A percentile compares a stretch with the other conserved stretches of the same genome.
Conservation (phyloP, 192 early-diverging fungal genomes). For the Rhizophagus sp. region DNA sequence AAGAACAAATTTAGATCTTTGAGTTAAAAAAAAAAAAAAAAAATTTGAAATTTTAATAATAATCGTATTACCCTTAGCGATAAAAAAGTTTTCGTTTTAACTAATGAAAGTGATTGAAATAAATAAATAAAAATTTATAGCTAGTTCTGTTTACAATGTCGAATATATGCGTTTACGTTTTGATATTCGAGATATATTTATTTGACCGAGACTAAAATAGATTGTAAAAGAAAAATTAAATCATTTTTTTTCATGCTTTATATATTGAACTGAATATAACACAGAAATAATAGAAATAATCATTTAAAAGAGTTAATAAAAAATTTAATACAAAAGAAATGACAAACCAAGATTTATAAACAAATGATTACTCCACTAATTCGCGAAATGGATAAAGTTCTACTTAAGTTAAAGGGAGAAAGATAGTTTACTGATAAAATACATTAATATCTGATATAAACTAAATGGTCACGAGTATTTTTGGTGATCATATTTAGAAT, state of each 20-base stretch:
- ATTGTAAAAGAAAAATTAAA: background rate
- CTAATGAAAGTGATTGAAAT: background rate
- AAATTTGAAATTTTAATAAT: background rate
- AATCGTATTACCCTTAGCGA: background rate
- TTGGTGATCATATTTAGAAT: background rate
- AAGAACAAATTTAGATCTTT: background rate
- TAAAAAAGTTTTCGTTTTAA: background rate
- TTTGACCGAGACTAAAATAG: background rate
- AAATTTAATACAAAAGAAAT: too few species aligned
- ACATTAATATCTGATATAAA: too few species aligned
- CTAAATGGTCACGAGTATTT: too few species aligned
- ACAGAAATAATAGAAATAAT: too few species aligned
- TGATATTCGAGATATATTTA: background rate
- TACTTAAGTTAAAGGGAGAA: too few species aligned
- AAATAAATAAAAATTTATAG: background rate
- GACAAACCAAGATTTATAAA: too few species aligned
- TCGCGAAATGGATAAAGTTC: too few species aligned
- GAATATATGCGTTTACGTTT: background rate
- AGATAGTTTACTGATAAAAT: too few species aligned
- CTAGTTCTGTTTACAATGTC: background rate
- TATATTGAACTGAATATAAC: too few species aligned
- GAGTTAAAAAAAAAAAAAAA: background rate
- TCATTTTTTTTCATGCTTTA: too few species aligned
- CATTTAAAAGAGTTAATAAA: too few species aligned
- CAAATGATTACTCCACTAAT: too few species aligned